Base-by-base conservation (phyloP, 139 green algal species). In the Micractinium sp. region DNA sequence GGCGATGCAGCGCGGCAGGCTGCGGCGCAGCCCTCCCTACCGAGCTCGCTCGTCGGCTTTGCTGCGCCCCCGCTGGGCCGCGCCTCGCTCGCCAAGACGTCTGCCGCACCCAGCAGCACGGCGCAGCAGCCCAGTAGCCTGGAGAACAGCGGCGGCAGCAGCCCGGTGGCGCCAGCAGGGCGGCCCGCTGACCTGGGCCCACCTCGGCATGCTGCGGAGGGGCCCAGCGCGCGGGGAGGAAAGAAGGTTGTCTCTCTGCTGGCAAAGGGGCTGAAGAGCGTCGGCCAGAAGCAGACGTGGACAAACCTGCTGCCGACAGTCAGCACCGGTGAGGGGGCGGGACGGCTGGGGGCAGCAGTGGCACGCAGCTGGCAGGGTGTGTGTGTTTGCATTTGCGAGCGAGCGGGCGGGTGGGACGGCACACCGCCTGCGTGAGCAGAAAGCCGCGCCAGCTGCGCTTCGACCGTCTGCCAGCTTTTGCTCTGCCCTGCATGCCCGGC, bases 211-310 rank as follows among this genome's bases (percentile, higher is more conserved):
- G 81, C 53, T 2, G 81, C 14, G 39, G 35, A 31, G 56, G 81
- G 47, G 20, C 56, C 67, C 83, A 88, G 83, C 83, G 29, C 27
- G 27, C 63, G 82, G 1, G 41, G 53, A 22, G 53, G 85, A 31
- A 77, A 56, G 41, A 77, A 78, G 22, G 81, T 63, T 41, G 74
- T 89, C n/a, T 89, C 85, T 0, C 85, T 89, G 85, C 53, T 89
- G 47, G 85, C 85, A 12, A 61, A 47, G 53, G 53, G 85, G 0
- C 53, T 89, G 47, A 83, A 81, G 73, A 83, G 85, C 53, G n/a
- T 83, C 47, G 47, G 73, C 18, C 85, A 89, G 85, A 83, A 75
- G 74, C 85, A 84, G 73, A 66, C 85, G 36, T 83, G 73, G 73
- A 7, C n/a, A 0, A 75, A 20, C 85, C 47, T 89, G 41, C 85